These are phyloP conservation scores for Paecilomyces variotii DNA, from an alignment of 2,329 filamentous ascomycete genomes.

Conservation along the genomic window DNA sequence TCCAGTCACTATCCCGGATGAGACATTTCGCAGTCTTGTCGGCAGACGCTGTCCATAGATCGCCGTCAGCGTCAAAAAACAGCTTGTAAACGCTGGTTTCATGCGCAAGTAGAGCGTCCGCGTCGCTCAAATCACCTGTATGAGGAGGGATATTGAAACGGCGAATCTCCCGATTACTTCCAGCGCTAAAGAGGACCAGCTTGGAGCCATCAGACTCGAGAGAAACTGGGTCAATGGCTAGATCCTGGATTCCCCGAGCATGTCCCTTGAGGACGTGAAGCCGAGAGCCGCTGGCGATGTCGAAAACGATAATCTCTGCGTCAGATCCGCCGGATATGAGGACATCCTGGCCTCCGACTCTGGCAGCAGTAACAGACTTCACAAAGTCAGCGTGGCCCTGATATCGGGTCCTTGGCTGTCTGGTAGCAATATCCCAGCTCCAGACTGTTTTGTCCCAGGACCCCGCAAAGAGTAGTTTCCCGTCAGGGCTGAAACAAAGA, in stretches of 20 bases:
- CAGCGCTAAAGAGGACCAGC: slow-evolving; percentile 65
- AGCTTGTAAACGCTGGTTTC: slow-evolving; percentile 86
- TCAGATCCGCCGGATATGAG: slow-evolving; percentile 72
- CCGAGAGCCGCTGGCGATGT: slow-evolving; percentile 57
- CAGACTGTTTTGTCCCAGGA: slow-evolving; percentile 93
- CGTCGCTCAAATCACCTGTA: slow-evolving; percentile 45
- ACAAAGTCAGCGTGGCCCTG: slow-evolving; percentile 85
- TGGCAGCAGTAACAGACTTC: slow-evolving; percentile 63
- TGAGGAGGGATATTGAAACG: slow-evolving; percentile 43
- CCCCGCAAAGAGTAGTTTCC: slow-evolving; percentile 66
- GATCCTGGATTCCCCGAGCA: slow-evolving; percentile 67
- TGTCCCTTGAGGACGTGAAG: slow-evolving; percentile 74
- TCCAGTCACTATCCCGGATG: slow-evolving; percentile 59
- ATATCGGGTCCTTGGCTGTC: slow-evolving; percentile 50
- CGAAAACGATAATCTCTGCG: slow-evolving; percentile 77
- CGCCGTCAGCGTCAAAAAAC: slow-evolving; percentile 61
- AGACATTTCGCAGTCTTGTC: slow-evolving; percentile 84
- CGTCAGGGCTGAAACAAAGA: slow-evolving; percentile 54
- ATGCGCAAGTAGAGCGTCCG: slow-evolving; percentile 63
- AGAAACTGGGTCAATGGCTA: slow-evolving; percentile 64
- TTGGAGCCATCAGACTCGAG: slow-evolving; percentile 32
- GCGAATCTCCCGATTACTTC: slow-evolving; percentile 71
- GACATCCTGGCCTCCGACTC: slow-evolving; percentile 51
- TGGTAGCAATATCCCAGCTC: slow-evolving; percentile 65
- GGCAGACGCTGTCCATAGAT: slow-evolving; percentile 88